Evolutionary conservation across 2,329 filamentous ascomycete species (phyloP), one percentile per base, ranked within the genome.

Genomic region (Sodiomyces alkalinus): DNA sequence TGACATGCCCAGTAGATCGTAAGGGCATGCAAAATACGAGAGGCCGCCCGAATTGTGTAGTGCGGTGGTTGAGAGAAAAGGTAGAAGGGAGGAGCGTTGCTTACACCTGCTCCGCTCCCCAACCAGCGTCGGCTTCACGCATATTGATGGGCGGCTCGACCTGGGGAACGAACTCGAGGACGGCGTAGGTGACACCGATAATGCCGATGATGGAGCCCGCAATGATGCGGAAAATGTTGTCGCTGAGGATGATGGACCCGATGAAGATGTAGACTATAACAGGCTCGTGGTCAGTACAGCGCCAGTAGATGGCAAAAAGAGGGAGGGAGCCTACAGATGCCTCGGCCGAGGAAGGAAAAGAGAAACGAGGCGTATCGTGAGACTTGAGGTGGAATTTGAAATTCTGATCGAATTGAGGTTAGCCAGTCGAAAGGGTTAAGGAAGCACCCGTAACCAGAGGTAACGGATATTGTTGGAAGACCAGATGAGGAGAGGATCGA

Each of bases 281-380:
- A 11, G 19, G 22, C 26, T 32, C 13, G 12, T 7, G 16, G 11
- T 5, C 10, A 18, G 12, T 14, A 14, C 35, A 21, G n/a, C n/a
- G n/a, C n/a, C n/a, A n/a, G 23, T 19, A 11, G 18, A 16, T 9
- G 20, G 17, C 16, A 3, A 17, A 17, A 12, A 11, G 13, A 26
- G 26, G 30, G 16, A 19, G 10, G 6, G 20, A 11, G 74, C 83
- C 59, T 73, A 93, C 86, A 96, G 52, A 83, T 66, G 56, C 90
- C 90, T 49, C 90, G 85, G 36, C 90, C 90, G 42, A 96, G 60
- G 67, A 98, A 96, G 33, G 82, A 92, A 65, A 96, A 96, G 56
- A 96, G 76, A 65, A 98, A 98, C 8, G 83, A 92, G 30, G 85
- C 87, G 62, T 96, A 93, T 58, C 83, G 78, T 33, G 85, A 79